These are phyloP conservation scores for Candida xyloterini DNA, from an alignment of 805 yeast species.

Conservation along the genomic window DNA sequence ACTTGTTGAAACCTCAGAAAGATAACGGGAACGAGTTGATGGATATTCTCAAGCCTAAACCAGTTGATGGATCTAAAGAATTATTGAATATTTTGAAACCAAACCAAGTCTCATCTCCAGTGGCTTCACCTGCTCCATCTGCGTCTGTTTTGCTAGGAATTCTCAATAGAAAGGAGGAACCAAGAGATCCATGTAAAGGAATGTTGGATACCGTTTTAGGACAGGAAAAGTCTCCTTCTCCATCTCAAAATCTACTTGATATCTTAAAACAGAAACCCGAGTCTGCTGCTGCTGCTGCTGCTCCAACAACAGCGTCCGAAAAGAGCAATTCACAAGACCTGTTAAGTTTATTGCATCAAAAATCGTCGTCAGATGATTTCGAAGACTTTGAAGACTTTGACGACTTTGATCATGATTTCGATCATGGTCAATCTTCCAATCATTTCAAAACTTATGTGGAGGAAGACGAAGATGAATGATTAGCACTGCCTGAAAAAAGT, in stretches of 20 bases:
- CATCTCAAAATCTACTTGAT: constrained; percentile 9
- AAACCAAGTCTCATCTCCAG: not conserved
- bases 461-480: constrained; percentile 18
- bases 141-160: constrained; percentile 12
- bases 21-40: constrained; percentile 3
- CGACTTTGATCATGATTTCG: constrained; percentile 27
- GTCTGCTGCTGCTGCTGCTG: not conserved
- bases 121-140: constrained; percentile 1
- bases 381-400: constrained; percentile 20
- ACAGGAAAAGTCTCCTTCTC: not conserved
- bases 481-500: constrained; percentile 8
- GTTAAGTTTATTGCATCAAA: constrained; percentile 5
- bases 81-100: constrained; percentile 3
- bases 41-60: not conserved
- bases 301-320: not conserved
- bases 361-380: constrained; percentile 1
- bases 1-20: not conserved
- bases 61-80: constrained; percentile 2
- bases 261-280: constrained; percentile 6
- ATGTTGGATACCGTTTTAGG: constrained; percentile 7
- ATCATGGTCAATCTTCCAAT: constrained; percentile 17
- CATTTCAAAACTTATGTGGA: constrained; percentile 21
- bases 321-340: constrained; percentile 4
- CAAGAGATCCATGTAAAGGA: constrained; percentile 14
- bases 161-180: constrained; percentile 7